Evolutionary conservation across 768 basidiomycete species (phyloP).

Genomic region (Lyophyllum atratum): DNA sequence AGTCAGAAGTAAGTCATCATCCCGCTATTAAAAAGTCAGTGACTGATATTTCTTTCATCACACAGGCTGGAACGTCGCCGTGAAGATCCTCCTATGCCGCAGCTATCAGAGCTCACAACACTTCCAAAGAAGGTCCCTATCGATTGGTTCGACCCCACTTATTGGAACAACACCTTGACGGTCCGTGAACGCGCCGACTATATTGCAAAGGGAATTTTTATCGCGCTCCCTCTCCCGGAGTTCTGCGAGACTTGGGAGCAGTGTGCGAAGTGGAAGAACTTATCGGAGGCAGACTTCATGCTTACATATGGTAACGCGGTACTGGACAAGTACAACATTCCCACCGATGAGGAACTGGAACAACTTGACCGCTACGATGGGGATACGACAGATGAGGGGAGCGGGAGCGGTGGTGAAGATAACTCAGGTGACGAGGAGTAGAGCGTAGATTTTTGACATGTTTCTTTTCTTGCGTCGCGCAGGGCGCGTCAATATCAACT

Average conservation of each 20-base stretch:
- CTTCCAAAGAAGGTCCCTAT: constrained; percentile 17
- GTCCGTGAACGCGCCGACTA: too few species aligned
- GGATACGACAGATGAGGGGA: not conserved
- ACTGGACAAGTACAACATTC: too few species aligned
- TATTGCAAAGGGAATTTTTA: too few species aligned
- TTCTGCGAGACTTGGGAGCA: too few species aligned
- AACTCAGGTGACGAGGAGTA: too few species aligned
- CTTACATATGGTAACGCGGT: too few species aligned
- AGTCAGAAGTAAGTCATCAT: not conserved
- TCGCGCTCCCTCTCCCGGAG: constrained; percentile 17
- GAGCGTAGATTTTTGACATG: not conserved
- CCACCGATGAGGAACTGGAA: constrained; percentile 20
- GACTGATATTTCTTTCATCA: not conserved
- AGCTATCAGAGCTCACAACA: constrained; percentile 2
- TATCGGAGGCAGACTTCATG: too few species aligned
- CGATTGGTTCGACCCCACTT: constrained; percentile 24
- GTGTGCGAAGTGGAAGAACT: too few species aligned
- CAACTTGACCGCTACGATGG: constrained; percentile 8
- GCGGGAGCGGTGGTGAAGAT: too few species aligned
- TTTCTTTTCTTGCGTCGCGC: too few species aligned
- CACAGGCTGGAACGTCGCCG: constrained; percentile 2
- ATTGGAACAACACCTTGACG: too few species aligned
- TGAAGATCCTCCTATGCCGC: constrained; percentile 6
- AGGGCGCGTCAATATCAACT: too few species aligned
- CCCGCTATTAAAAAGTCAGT: not conserved